Base-by-base conservation (phyloP, 2,329 filamentous ascomycete genomes). In the Cladosporium phlei region DNA sequence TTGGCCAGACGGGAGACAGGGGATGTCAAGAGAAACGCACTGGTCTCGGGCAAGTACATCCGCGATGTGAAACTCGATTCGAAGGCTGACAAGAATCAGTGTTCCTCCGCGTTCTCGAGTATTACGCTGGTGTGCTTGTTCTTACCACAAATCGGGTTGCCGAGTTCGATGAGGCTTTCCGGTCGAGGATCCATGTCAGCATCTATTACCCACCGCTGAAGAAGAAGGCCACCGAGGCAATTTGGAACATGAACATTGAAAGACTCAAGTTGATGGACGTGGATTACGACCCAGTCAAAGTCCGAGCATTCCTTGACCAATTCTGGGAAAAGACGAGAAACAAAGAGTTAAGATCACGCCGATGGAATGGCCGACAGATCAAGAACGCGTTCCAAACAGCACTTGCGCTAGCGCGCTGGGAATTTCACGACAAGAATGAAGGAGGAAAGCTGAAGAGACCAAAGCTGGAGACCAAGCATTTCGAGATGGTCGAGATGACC, bases 101-200 rank as follows among this genome's bases (percentile, higher is more conserved):
- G 17, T 69, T 69, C 43, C 57, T 69, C n/a, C 60, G 66, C 12
- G 59, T 59, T 14, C 58, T 69, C 1, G 66, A 69, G 35, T 68
- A 68, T 52, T 69, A 65, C 47, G 28, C 59, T 24, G 68, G 68
- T 19, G 60, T 69, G 12, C 56, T 70, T 14, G 64, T 69, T 52
- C 56, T 69, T 4, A 70, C 66, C 2, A 65, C 62, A 1, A 69
- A 69, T 40, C 62, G 63, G 5, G 56, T 63, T 4, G 52, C 54
- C 2, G 47, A 58, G 9, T 63, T 69, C 53, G 65, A 70, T 47
- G 53, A 61, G 25, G 63, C 60, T 10, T 64, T 68, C 53, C 51
- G 61, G 2, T 63, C 57, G 22, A 53, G 63, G 14, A 64, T 67
- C 17, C 57, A 67, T 52, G 47, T 67, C 19, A 53, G 47, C 16